phyloP scores from a whole-genome alignment of 2,329 filamentous ascomycete genomes.

The Elsinoe ampelina region DNA sequence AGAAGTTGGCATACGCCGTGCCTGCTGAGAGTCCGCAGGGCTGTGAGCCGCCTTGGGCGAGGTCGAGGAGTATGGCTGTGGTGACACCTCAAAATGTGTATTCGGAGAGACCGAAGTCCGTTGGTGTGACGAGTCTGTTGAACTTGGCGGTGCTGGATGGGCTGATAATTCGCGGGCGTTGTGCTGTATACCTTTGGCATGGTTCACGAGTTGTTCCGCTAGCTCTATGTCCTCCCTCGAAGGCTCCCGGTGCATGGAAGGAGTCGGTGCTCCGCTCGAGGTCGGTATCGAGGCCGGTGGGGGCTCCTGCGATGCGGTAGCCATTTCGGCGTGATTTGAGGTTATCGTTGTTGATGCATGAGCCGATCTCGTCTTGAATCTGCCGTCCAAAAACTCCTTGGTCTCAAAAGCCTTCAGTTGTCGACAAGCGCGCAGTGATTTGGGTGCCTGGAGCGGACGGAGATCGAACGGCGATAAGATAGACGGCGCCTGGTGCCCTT shows the following conservation, averaged over 20 bases:
- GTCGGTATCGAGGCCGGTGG: slow-evolving; percentile 1
- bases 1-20: slow-evolving; percentile 6
- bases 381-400: neutral
- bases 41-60: neutral
- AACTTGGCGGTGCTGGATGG: neutral
- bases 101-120: slow-evolving; percentile 12
- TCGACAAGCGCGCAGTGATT: neutral
- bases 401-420: too few relatives aligned
- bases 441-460: neutral
- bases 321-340: neutral
- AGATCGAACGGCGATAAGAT: slow-evolving; percentile 6
- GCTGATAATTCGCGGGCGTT: slow-evolving; percentile 15
- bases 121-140: slow-evolving; percentile 14
- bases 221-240: slow-evolving; percentile 43
- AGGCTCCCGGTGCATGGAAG: slow-evolving; percentile 34
- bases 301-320: slow-evolving; percentile 7
- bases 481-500: neutral
- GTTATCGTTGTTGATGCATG: slow-evolving; percentile 14
- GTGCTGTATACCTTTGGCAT: slow-evolving; percentile 30
- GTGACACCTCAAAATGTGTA: slow-evolving; percentile 14
- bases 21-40: neutral
- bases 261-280: slow-evolving; percentile 12
- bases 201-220: slow-evolving; percentile 40
- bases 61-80: slow-evolving; percentile 9
- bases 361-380: neutral